Base-by-base conservation (phyloP, 306 rosid genomes). In the Alnus glutinosa region DNA sequence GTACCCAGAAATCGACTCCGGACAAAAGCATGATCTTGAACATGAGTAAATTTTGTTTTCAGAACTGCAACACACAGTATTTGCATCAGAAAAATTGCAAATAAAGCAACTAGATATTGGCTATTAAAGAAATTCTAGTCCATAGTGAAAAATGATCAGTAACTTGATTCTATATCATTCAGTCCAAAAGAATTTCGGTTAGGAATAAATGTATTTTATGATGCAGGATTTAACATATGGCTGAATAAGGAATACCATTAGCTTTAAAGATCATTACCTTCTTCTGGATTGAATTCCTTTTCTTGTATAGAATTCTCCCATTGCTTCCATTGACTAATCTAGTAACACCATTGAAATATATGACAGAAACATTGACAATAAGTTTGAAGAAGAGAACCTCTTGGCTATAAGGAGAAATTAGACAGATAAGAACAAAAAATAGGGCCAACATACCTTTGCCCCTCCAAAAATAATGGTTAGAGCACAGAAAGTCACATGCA, bases 391-490 rank as follows among this genome's bases (percentile, higher is more conserved):
- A 3, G 28, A 57, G n/a, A 42, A 37, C 23, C 4, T 39, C 51
- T 39, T 39, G 39, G 36, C 8, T 67, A 16, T 18, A n/a, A 51
- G 13, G 23, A 12, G 51, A 30, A 64, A 48, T n/a, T 9, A 55
- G 23, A 49, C 9, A 37, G 61, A 19, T 9, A 23, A 55, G 15
- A 28, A 80, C 18, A 28, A 34, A 28, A 10, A 34, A 48, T 15
- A 51, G 6, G 14, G 36, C 49, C 39, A 44, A 79, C 50, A 7
- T 39, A 83, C 86, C 81, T 83, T 52, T 4, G 73, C 68, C 50
- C 80, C 87, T 46, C 87, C 83, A 51, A 83, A 79, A 63, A 75
- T 10, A 30, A 83, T 83, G 55, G 87, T 83, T 15, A 83, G 71
- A 76, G 62, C 87, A 55, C 83, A 75, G 81, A 83, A 83, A 63